These are phyloP conservation scores for Phyllosticta capitalensis DNA, from an alignment of 2,329 filamentous ascomycete species.

Conservation along the genomic window DNA sequence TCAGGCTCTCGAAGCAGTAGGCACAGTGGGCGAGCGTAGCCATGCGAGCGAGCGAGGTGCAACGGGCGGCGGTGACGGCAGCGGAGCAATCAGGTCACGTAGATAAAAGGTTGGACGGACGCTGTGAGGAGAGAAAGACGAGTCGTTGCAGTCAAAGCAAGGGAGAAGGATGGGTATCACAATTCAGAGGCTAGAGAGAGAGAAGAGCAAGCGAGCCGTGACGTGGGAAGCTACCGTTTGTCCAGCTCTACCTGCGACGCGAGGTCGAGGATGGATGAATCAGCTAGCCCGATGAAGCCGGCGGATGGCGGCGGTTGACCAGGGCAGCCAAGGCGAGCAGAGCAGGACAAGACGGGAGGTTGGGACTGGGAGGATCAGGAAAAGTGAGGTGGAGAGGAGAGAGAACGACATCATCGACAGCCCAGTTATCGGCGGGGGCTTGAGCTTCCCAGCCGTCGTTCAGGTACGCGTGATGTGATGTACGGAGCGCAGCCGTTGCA, in stretches of 20 bases:
- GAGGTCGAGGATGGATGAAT: background rate
- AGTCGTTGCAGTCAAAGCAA: background rate
- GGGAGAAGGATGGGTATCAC: background rate
- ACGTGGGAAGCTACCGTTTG: background rate
- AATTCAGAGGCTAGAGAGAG: background rate
- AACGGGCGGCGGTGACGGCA: background rate
- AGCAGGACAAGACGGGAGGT: background rate
- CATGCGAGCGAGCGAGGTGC: slow-evolving; percentile 44
- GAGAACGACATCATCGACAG: background rate
- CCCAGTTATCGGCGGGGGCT: too few relatives aligned
- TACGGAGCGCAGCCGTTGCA: too few relatives aligned
- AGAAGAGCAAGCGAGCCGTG: background rate
- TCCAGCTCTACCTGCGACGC: background rate
- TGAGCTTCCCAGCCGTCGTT: background rate
- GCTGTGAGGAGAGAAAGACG: background rate
- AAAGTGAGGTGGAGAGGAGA: background rate
- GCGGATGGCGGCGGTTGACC: background rate
- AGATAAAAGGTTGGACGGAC: background rate
- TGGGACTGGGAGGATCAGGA: background rate
- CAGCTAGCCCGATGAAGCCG: background rate
- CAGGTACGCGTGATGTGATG: background rate
- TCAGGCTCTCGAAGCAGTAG: slow-evolving; percentile 83
- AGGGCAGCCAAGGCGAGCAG: background rate
- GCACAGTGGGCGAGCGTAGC: slow-evolving; percentile 78
- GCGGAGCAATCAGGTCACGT: background rate